phyloP scores from a whole-genome alignment of 2,329 filamentous ascomycete genomes.

The Thermomyces lanuginosus region DNA sequence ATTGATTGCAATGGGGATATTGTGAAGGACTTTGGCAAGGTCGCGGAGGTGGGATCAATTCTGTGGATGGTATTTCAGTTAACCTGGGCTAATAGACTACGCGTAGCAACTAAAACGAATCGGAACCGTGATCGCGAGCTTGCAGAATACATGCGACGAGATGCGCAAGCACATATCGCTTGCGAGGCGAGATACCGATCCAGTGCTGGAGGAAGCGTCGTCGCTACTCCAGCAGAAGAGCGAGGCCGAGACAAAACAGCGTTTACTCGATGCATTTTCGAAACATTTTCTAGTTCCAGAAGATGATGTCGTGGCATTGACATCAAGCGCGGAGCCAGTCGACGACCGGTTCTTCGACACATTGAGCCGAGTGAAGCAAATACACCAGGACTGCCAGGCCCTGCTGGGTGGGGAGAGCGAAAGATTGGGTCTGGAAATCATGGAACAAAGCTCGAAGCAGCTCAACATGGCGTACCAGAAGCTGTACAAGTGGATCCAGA shows the following conservation, averaged over 20 bases:
- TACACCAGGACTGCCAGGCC: constrained; percentile 76
- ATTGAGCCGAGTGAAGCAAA: constrained; percentile 64
- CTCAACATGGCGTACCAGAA: constrained; percentile 88
- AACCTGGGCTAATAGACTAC: neutral
- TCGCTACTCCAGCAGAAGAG: constrained; percentile 55
- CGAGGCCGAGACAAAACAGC: constrained; percentile 64
- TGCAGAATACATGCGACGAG: constrained; percentile 64
- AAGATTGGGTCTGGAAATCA: constrained; percentile 69
- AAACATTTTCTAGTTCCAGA: constrained; percentile 73
- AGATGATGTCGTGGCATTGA: constrained; percentile 59
- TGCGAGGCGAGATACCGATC: constrained; percentile 57
- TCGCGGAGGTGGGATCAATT: constrained; percentile 55
- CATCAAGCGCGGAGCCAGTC: constrained; percentile 63
- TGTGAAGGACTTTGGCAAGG: constrained; percentile 70
- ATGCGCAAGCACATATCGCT: constrained; percentile 63
- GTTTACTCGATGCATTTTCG: constrained; percentile 59
- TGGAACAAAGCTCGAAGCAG: constrained; percentile 76
- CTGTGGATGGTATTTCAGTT: neutral
- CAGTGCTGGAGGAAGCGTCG: constrained; percentile 62
- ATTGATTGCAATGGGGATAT: constrained; percentile 85
- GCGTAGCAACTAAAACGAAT: constrained; percentile 70
- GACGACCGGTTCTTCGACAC: constrained; percentile 70
- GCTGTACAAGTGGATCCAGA: constrained; percentile 85
- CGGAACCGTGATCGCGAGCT: constrained; percentile 55
- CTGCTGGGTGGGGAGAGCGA: constrained; percentile 83